Evolutionary conservation across 2,329 filamentous ascomycete species (phyloP).

Genomic region (Sarocladiaceae sp.): DNA sequence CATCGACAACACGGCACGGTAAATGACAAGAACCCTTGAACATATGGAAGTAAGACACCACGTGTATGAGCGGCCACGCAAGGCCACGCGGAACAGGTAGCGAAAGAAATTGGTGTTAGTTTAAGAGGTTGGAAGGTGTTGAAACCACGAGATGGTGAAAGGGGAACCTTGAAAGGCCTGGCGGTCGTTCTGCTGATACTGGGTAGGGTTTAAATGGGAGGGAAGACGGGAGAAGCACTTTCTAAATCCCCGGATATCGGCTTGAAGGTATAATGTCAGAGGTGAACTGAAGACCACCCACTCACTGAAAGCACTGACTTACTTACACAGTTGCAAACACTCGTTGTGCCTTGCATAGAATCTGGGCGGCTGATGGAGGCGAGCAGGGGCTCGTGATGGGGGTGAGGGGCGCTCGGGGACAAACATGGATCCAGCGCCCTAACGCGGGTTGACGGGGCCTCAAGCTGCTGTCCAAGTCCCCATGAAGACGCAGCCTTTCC

Average conservation of each 20-base stretch:
- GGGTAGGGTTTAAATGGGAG: too few species aligned
- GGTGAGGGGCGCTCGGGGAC: not conserved
- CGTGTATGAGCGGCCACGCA: not conserved
- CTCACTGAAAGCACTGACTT: not conserved
- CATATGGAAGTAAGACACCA: not conserved
- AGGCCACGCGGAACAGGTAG: not conserved
- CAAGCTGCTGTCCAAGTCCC: not conserved
- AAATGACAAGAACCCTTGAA: not conserved
- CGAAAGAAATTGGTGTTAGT: not conserved
- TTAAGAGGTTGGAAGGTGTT: not conserved
- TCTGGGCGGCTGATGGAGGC: not conserved
- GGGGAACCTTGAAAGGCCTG: too few species aligned
- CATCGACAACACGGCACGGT: not conserved
- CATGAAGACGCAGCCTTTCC: constrained; percentile 2
- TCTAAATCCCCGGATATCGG: too few species aligned
- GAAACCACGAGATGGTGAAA: too few species aligned
- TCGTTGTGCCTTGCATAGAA: not conserved
- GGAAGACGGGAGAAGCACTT: too few species aligned
- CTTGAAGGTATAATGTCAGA: too few species aligned
- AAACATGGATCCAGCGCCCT: not conserved
- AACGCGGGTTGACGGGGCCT: not conserved
- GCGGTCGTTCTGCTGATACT: too few species aligned
- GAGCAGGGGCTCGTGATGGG: not conserved
- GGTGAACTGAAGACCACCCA: too few species aligned
- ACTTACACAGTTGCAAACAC: not conserved